A percentile compares a stretch with the other conserved stretches of the same genome.
Conservation (phyloP, 495 filamentous ascomycete genomes). For the Neurospora sp. region DNA sequence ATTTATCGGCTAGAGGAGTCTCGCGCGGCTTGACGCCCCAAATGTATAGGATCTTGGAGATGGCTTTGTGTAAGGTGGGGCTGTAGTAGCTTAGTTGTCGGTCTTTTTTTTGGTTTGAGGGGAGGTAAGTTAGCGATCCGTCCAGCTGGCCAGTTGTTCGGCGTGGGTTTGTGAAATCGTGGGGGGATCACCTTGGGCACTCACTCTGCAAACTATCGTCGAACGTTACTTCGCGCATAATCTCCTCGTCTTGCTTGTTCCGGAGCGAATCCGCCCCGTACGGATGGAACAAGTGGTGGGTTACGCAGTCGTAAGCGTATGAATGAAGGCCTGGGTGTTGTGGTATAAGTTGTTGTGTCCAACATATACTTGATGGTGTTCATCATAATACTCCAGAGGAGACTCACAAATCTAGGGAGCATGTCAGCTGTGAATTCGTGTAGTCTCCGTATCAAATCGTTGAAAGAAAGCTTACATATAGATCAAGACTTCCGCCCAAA, state of each 20-base stretch:
- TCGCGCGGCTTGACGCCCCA: slow-evolving; percentile 32
- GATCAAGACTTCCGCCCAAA: slow-evolving; percentile 37
- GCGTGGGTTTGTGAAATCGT: neutral
- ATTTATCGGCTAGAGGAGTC: slow-evolving; percentile 35
- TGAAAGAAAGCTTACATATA: slow-evolving; percentile 40
- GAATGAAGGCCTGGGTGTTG: slow-evolving; percentile 34
- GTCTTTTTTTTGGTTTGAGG: slow-evolving; percentile 17
- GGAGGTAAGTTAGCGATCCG: neutral
- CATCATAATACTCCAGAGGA: neutral
- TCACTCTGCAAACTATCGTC: slow-evolving; percentile 54
- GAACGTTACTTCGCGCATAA: slow-evolving; percentile 57
- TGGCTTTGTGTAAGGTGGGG: slow-evolving; percentile 26
- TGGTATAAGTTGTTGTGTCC: neutral
- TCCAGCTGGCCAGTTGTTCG: neutral
- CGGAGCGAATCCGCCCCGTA: slow-evolving; percentile 48
- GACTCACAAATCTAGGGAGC: neutral
- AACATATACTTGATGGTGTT: neutral
- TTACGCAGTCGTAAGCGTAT: slow-evolving; percentile 56
- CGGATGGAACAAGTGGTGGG: slow-evolving; percentile 55
- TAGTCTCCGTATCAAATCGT: neutral
- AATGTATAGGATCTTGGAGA: slow-evolving; percentile 28
- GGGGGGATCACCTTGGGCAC: slow-evolving; percentile 1
- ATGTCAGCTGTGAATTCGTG: neutral
- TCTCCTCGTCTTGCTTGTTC: slow-evolving; percentile 37
- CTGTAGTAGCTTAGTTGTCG: slow-evolving; percentile 33